Conservation (phyloP, 2,329 filamentous ascomycete genomes). For the Neonectria ditissima region DNA sequence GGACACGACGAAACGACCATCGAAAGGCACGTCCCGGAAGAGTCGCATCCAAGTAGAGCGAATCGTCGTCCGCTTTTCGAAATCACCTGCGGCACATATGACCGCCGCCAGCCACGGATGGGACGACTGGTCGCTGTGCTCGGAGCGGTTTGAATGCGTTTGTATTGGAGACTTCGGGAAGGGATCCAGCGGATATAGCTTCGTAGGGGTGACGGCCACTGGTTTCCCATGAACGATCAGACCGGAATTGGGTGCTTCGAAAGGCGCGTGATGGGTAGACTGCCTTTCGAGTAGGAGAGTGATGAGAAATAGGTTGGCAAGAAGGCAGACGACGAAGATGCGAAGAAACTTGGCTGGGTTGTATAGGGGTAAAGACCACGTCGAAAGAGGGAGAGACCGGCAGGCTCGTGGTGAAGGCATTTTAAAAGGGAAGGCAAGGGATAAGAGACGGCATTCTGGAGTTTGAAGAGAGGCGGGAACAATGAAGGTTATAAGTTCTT, state of each 20-base stretch:
- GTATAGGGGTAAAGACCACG: neutral
- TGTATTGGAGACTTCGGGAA: constrained; percentile 44
- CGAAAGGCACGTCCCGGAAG: constrained; percentile 46
- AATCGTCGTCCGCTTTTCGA: constrained; percentile 47
- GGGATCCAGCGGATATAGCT: constrained; percentile 33
- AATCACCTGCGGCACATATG: constrained; percentile 45
- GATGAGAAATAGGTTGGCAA: neutral
- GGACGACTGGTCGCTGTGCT: neutral
- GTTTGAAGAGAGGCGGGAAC: neutral
- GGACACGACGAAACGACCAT: constrained; percentile 47
- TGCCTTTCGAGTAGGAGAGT: neutral
- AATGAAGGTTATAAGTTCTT: neutral
- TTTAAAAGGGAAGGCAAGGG: neutral
- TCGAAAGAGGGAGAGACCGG: neutral
- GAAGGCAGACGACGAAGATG: neutral
- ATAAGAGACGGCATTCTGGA: neutral
- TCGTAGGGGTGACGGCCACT: neutral
- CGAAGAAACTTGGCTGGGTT: neutral
- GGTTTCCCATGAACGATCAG: neutral
- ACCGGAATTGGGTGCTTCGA: neutral
- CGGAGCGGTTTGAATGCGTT: neutral
- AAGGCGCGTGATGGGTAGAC: neutral
- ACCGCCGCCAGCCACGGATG: constrained; percentile 47
- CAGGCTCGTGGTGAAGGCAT: neutral
- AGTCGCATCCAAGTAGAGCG: constrained; percentile 49